These are phyloP conservation scores for Medicago lupulina DNA, from an alignment of 306 rosid species.

Conservation along the genomic window DNA sequence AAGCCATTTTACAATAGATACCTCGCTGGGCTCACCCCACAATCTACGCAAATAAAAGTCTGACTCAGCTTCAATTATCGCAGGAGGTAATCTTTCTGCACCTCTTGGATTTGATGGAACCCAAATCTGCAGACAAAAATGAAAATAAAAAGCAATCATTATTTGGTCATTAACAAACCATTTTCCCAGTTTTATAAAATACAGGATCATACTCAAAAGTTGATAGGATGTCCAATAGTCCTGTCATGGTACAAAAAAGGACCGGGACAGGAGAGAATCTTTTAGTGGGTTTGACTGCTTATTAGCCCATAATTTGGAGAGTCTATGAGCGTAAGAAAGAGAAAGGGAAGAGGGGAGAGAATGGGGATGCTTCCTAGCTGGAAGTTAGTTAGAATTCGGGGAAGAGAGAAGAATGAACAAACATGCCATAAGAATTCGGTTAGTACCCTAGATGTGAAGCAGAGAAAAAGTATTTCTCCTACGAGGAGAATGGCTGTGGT, in stretches of 20 bases:
- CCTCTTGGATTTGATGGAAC: slow-evolving; percentile 94
- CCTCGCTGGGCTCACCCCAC: slow-evolving; percentile 98
- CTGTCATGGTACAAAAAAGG: not conserved
- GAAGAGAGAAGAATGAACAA: slow-evolving; percentile 8
- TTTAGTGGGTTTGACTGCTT: not conserved
- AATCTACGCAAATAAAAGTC: slow-evolving; percentile 87
- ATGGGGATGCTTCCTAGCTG: not conserved
- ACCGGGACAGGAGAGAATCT: not conserved
- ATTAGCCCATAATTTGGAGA: not conserved
- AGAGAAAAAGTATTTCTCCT: not conserved
- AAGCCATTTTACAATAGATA: slow-evolving; percentile 46
- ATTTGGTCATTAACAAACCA: slow-evolving; percentile 10
- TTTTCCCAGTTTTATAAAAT: slow-evolving; percentile 10
- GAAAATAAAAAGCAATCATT: slow-evolving; percentile 27
- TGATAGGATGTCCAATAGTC: not conserved
- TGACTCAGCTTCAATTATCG: slow-evolving; percentile 77
- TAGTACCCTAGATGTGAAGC: not conserved
- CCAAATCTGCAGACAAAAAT: slow-evolving; percentile 78
- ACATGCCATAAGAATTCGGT: not conserved
- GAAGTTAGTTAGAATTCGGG: not conserved
- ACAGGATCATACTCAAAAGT: slow-evolving; percentile 25
- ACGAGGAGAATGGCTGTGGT: too few species aligned
- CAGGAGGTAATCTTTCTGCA: slow-evolving; percentile 88
- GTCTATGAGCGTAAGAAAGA: not conserved
- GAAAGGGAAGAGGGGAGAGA: not conserved